These are phyloP conservation scores for Zygosaccharomyces pseudorouxii DNA, from an alignment of 805 yeast genomes.

Conservation along the genomic window DNA sequence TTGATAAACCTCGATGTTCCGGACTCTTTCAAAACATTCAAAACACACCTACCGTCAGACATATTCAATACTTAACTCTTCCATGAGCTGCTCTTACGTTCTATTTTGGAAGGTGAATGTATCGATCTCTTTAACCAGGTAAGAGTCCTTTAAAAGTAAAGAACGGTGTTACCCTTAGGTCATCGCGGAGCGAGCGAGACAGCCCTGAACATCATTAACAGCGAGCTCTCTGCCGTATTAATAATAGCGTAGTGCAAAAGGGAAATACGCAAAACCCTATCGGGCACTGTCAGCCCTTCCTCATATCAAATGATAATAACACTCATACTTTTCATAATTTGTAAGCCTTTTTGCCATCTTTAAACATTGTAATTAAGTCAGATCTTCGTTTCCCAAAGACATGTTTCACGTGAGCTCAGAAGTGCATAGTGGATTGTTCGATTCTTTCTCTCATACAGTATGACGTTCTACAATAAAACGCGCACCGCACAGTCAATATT, in stretches of 20 bases:
- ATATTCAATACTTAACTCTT: constrained; percentile 8
- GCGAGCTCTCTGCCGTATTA: not conserved
- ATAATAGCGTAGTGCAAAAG: not conserved
- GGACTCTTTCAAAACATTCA: constrained; percentile 22
- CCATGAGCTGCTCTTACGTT: not conserved
- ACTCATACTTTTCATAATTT: no score
- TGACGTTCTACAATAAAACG: constrained; percentile 5
- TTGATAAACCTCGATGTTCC: constrained; percentile 26
- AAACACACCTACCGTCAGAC: constrained; percentile 23
- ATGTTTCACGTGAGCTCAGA: not conserved
- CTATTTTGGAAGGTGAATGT: not conserved
- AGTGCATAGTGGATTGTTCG: not conserved
- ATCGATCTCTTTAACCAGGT: not conserved
- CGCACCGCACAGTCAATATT: constrained; percentile 1
- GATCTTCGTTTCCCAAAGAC: not conserved
- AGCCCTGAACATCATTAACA: not conserved
- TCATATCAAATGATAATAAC: no score
- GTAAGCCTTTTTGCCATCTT: no score
- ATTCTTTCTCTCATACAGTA: not conserved
- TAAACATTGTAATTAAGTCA: no score
- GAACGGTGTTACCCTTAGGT: not conserved
- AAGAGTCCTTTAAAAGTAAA: not conserved
- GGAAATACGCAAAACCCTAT: no score
- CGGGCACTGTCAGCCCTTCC: no score
- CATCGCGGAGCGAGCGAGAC: not conserved